These are phyloP conservation scores for Dioscorea alata DNA, from an alignment of 106 monocot genomes.

Conservation along the genomic window DNA sequence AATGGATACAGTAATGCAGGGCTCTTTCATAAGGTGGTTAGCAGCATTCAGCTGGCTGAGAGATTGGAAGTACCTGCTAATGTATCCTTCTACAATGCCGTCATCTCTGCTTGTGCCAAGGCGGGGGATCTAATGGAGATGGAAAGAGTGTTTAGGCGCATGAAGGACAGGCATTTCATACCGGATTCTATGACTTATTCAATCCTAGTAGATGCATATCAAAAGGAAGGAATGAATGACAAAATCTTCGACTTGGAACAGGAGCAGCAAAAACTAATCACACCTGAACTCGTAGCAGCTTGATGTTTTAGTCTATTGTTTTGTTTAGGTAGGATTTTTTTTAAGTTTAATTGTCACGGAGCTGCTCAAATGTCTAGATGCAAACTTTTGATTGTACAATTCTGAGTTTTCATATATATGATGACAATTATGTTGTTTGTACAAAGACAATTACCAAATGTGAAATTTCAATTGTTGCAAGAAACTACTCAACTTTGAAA, in stretches of 20 bases:
- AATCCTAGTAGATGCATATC: constrained; percentile 62
- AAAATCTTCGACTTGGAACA: constrained; percentile 72
- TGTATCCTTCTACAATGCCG: constrained; percentile 68
- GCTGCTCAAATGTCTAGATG: no score
- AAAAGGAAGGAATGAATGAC: constrained; percentile 86
- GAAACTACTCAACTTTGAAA: not conserved
- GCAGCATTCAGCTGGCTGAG: constrained; percentile 74
- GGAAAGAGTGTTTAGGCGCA: constrained; percentile 85
- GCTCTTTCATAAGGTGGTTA: constrained; percentile 83
- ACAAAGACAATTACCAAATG: no score
- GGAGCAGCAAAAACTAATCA: constrained; percentile 23
- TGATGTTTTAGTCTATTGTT: not conserved
- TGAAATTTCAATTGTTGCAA: no score
- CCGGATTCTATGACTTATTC: constrained; percentile 58
- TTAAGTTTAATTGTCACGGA: no score
- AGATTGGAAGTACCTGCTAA: constrained; percentile 48
- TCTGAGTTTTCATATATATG: no score
- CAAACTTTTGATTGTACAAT: no score
- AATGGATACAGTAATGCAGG: constrained; percentile 76
- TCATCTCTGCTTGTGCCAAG: constrained; percentile 81
- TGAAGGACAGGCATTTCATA: constrained; percentile 55
- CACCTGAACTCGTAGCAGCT: constrained; percentile 19
- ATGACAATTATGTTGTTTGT: no score
- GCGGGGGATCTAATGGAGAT: constrained; percentile 92
- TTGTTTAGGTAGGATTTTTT: no score